Conservation (phyloP, 2,329 filamentous ascomycete genomes). For the Westerdykella aurantiaca region DNA sequence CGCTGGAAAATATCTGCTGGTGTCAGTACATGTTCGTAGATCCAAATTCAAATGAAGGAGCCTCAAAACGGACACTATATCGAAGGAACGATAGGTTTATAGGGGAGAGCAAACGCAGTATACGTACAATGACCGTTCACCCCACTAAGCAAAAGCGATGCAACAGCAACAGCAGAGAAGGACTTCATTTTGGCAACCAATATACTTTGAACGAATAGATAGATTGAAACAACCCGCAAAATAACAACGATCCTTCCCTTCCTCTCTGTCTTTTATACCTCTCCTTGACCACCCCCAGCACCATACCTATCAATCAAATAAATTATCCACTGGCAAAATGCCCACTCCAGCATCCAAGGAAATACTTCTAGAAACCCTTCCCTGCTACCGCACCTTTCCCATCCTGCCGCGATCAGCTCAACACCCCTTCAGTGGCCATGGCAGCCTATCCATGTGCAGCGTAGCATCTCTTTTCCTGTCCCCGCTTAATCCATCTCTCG, state of each 20-base stretch:
- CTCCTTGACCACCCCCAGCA: neutral
- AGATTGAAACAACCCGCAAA: too few species aligned
- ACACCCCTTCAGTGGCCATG: too few species aligned
- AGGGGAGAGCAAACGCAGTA: neutral
- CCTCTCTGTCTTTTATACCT: neutral
- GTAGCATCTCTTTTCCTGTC: too few species aligned
- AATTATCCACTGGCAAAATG: neutral
- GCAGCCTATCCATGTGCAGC: too few species aligned
- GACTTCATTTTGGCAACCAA: constrained; percentile 16
- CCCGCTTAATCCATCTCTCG: too few species aligned
- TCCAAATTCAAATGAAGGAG: neutral
- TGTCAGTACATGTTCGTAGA: neutral
- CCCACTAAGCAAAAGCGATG: constrained; percentile 11
- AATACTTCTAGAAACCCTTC: too few species aligned
- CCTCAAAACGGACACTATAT: neutral
- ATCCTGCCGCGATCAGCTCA: too few species aligned
- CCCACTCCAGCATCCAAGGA: too few species aligned
- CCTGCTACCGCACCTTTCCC: too few species aligned
- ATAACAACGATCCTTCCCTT: neutral
- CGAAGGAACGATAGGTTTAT: neutral
- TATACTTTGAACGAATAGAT: neutral
- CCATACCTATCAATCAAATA: neutral
- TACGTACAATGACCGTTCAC: constrained; percentile 19
- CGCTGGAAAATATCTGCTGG: constrained; percentile 27
- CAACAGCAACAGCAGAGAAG: constrained; percentile 12